Evolutionary conservation across 495 filamentous ascomycete species (phyloP), one percentile per base, ranked within the genome.

Genomic region (Penicillium turbatum): DNA sequence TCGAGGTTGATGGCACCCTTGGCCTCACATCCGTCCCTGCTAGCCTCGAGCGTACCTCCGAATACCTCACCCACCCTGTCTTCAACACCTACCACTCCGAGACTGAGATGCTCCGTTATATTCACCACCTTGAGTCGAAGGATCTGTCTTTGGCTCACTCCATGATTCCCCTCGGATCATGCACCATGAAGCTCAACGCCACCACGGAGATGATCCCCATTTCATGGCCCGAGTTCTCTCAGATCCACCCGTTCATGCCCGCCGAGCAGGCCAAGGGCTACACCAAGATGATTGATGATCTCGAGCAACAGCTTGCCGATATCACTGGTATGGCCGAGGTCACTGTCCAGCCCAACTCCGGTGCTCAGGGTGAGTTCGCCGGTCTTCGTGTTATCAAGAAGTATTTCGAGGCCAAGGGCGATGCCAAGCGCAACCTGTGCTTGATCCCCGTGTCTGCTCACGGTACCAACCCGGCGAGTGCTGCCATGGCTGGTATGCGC

Each of bases 141-240:
- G 93, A 98, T 68, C 76, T 98, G 5, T 97, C 95, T 15, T 78
- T 97, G 35, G 88, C 88, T 6, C 95, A 97, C 74, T 97, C 95
- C 10, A 98, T 98, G 93, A 98, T 98, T 57, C 92, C 93, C 6
- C 82, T 98, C n/a, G 93, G 93, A 26, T 97, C 95, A 15, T 98
- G 93, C 78, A 98, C 93, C 19, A 98, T 98, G 93, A 98, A 98
- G 79, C 85, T 98, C 38, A 98, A 98, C 65, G 90, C 88, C 51
- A 95, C 92, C 30, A 88, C 89, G 13, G 92, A 97, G 69, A 97
- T 95, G 89, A 81, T 89, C 9, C 88, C 93, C 16, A 77, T 97
- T 51, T 91, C 90, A 1, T 89, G 85, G 77, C 86, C 86, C 10
- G 86, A 91, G 61, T 92, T 96, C 70, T 82, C 89, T 40, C 83